Base-by-base conservation (phyloP, 371 early-diverging fungal genomes). In the Basidiobolus heterosporus region DNA sequence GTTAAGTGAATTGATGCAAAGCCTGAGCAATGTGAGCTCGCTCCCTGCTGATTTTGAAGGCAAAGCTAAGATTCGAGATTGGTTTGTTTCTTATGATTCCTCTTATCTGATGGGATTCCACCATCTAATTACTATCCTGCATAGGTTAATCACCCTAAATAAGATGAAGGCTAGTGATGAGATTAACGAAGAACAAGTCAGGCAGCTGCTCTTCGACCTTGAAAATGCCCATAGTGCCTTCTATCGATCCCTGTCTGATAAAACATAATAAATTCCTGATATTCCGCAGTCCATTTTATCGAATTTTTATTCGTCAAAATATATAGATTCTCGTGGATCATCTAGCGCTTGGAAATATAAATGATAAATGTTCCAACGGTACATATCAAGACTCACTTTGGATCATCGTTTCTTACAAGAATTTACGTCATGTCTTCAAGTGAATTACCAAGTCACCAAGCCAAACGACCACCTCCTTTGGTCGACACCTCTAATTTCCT, bases 191-290 rank as follows among this genome's bases (percentile, higher is more conserved):
- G 87, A 89, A 36, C 91, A 96, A 59, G 75, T 76, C 3, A 72
- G 95, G 35, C 97, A 96, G 63, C 65, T 96, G 56, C 56, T 82
- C 24, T 96, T 96, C 68, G 97, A 96, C 52, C 67, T 96, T 42
- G 94, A 91, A 45, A 85, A 78, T 17, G 64, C 75, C 7, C 70
- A 78, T 47, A 66, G 64, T 24, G 75, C 71, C 9, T 82, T 82
- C 52, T 72, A 72, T 55, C 66, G 70, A 38, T 60, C 70, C 45
- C 63, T 82, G 16, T 45, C 48, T 35, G 30, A 30, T 30, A 30
- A 30, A 30, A 30, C 30, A 3, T 30, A 30, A 30, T 30, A 30
- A 30, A 30, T 30, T 13, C 41, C 41, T 40, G 41, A 11, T 40
- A 18, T 40, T 40, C 41, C 41, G 16, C 41, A 40, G 11, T 40